Evolutionary conservation across 2,329 filamentous ascomycete genomes (phyloP), one percentile per base, ranked within the genome.

Genomic region (Beauveria bassiana): DNA sequence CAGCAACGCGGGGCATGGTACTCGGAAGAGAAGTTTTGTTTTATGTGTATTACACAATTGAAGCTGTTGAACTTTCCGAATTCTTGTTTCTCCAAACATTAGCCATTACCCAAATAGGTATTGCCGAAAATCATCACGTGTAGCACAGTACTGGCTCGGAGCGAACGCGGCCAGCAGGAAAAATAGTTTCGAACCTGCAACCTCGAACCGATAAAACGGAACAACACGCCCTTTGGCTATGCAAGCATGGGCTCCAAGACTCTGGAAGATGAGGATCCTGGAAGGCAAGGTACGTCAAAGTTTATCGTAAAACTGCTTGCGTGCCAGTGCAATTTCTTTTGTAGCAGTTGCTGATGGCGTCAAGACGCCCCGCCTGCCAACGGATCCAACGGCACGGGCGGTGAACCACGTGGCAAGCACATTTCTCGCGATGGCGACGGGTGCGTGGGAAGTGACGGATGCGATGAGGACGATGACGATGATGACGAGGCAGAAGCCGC

Each of bases 391-490:
- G 26, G 20, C 28, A 24, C 42, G 20, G 61, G 61, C 20, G 61
- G 61, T 40, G 61, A 62, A 20, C 61, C 61, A 1, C 53, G 61
- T 40, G 61, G 61, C 47, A 53, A 22, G 42, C 61, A 62, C 31
- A n/a, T 62, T 12, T 42, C 61, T 24, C 61, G 61, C 26, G 61
- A 62, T 31, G 61, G 61, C 14, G 61, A 62, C 16, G 61, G 61
- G 16, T 62, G 61, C 42, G 14, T 62, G 38, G 61, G 61, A 10
- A 59, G 61, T 24, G 54, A 62, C 18, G 61, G 61, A 2, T 34
- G 46, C 22, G 61, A 54, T 18, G 54, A 58, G 9, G 61, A 22
- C 8, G 67, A 68, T 54, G 70, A 70, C 31, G 67, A 68, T 16
- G 67, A 66, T 38, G 70, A 65, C n/a, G 62, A 65, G 51, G 62